Conservation (phyloP, 169 alveolate genomes). For the Plasmodium chabaudi region DNA sequence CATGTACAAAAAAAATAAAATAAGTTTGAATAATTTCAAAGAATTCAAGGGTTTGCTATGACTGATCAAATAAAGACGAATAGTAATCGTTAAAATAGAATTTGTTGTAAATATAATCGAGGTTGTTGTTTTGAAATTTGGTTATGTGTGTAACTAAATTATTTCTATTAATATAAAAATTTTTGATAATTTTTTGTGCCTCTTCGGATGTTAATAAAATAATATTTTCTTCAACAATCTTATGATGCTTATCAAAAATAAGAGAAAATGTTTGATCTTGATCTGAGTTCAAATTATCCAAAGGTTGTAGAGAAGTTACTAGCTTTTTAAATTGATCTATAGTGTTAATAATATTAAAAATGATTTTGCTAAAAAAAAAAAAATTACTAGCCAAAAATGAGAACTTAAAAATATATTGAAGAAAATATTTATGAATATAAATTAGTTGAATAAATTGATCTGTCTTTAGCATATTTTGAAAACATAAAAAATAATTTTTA, state of each 20-base stretch:
- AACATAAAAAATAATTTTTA: conserved; percentile 31
- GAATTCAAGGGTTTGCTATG: too few relatives aligned
- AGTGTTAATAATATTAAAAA: conserved; percentile 16
- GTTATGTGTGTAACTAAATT: conserved; percentile 8
- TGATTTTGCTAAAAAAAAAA: conserved; percentile 6
- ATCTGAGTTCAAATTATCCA: not conserved
- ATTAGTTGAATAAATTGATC: not conserved
- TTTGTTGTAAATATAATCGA: conserved; percentile 12
- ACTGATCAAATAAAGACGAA: not conserved
- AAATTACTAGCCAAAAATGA: conserved; percentile 15
- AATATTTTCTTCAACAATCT: conserved; percentile 11
- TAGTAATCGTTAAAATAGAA: conserved; percentile 43
- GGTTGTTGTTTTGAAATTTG: not conserved
- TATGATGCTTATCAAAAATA: conserved; percentile 16
- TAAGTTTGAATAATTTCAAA: too few relatives aligned
- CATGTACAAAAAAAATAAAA: too few relatives aligned
- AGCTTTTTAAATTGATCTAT: conserved; percentile 19
- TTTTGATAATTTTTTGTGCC: conserved; percentile 16
- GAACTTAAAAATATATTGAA: conserved; percentile 18
- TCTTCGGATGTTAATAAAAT: conserved; percentile 19
- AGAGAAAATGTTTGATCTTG: not conserved
- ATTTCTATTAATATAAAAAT: conserved; percentile 26
- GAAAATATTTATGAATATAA: conserved; percentile 15
- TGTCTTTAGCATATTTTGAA: conserved; percentile 29
- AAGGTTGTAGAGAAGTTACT: conserved; percentile 1